phyloP scores from a whole-genome alignment of 345 rosid genomes.

The Nasturtium officinale region DNA sequence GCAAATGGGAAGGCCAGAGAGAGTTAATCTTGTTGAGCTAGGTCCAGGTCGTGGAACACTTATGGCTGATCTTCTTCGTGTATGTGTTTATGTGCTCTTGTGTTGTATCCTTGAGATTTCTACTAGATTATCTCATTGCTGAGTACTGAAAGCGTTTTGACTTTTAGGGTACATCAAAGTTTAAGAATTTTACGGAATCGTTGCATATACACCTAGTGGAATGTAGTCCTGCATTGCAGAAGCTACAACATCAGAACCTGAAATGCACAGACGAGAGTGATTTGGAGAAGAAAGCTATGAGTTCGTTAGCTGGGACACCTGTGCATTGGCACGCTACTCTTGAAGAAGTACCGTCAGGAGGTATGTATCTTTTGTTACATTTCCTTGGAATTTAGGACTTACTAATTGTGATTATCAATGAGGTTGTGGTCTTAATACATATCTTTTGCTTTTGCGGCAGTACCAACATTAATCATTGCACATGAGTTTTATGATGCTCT shows the following conservation, averaged over 20 bases:
- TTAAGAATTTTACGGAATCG: constrained; percentile 71
- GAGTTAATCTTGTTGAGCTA: constrained; percentile 81
- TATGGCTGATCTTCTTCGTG: constrained; percentile 90
- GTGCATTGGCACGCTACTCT: constrained; percentile 78
- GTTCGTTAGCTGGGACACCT: constrained; percentile 63
- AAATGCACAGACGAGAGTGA: constrained; percentile 58
- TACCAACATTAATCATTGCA: constrained; percentile 78
- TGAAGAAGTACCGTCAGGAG: constrained; percentile 85
- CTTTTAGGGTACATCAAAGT: constrained; percentile 74
- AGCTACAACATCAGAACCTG: constrained; percentile 68
- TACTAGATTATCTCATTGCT: background rate
- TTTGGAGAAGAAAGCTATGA: constrained; percentile 50
- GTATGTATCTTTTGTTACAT: constrained; percentile 51
- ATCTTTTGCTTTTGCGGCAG: constrained; percentile 51
- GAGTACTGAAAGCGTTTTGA: constrained; percentile 22
- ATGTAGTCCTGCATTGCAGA: constrained; percentile 79
- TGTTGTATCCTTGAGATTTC: constrained; percentile 18
- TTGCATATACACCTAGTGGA: constrained; percentile 85
- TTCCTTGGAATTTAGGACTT: constrained; percentile 20
- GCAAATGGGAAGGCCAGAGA: constrained; percentile 84
- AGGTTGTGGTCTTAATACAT: background rate
- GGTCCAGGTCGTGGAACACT: constrained; percentile 98
- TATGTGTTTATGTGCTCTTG: constrained; percentile 45
- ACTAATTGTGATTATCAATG: background rate
- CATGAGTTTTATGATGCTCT: constrained; percentile 97